Evolutionary conservation across 306 rosid genomes (phyloP), one percentile per base, ranked within the genome.

Genomic region (Alnus glutinosa): DNA sequence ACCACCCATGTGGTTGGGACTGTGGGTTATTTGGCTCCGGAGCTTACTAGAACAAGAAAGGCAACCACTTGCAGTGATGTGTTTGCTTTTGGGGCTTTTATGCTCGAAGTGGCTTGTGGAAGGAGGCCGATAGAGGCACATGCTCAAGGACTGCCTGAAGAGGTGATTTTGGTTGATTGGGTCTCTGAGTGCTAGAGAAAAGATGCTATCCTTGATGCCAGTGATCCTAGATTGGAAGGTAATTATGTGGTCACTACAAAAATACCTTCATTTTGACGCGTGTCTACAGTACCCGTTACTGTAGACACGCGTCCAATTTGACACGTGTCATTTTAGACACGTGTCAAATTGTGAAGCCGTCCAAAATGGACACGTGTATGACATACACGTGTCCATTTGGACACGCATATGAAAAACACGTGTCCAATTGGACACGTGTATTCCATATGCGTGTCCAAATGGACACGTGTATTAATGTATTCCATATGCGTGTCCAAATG

Each of bases 1-100:
- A 93, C 96, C 2, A 90, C 96, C 5, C 89, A 83, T 16, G 88
- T 93, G 50, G 94, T 88, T 8, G 93, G 98, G 51, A 93, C 96
- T 4, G 71, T 93, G 0, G 98, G 98, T 16, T 93, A 93, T 70
- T 76, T 93, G 0, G 96, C 96, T 0, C 98, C 93, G 1, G 93
- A 91, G 58, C 92, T 82, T 11, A 82, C 88, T 3, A 77, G 88
- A 86, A 79, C 89, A 3, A 91, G 98, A 12, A 86, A 72, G 76
- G 90, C 92, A 18, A 89, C 88, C 0, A 88, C 84, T 5, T 80
- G 66, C 42, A 80, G 86, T 1, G 91, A 89, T 69, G 97, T 90
- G 50, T 92, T 77, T 71, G 84, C 92, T 34, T 92, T 88, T 59
- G 92, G 94, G 15, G 89, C 89, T 13, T 84, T 90, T 47, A 7